These are phyloP conservation scores for Candida labiduridarum DNA, from an alignment of 1,139 yeast species.

Conservation along the genomic window DNA sequence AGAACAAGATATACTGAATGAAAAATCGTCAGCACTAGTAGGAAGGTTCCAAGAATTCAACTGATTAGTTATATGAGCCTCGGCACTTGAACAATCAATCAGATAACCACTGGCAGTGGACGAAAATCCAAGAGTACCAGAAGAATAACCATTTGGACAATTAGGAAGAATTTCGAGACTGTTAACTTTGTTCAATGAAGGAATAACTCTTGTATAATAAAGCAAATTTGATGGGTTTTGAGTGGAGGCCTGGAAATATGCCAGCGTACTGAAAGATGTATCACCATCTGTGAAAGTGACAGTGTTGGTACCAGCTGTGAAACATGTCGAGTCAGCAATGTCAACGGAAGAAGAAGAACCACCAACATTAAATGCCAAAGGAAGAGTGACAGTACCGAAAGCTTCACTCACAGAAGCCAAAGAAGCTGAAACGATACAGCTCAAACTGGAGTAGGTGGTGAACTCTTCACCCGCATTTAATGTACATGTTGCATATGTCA, in stretches of 20 bases:
- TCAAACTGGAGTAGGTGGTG: conserved; percentile 24
- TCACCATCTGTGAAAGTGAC: conserved; percentile 32
- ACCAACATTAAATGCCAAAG: conserved; percentile 32
- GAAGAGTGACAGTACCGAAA: conserved; percentile 22
- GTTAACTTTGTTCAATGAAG: conserved; percentile 15
- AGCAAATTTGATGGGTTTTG: background rate
- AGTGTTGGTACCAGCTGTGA: conserved; percentile 26
- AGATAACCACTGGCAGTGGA: conserved; percentile 2
- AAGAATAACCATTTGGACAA: conserved; percentile 27
- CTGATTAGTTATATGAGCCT: conserved; percentile 23
- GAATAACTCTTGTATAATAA: background rate
- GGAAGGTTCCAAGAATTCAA: conserved; percentile 28
- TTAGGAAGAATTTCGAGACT: conserved; percentile 24
- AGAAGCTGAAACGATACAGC: conserved; percentile 23
- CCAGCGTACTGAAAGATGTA: conserved; percentile 20
- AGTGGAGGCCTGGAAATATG: conserved; percentile 15
- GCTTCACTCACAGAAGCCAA: conserved; percentile 9
- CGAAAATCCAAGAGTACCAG: conserved; percentile 27
- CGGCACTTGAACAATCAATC: conserved; percentile 27
- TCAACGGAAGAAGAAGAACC: conserved; percentile 23
- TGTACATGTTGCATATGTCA: conserved; percentile 29
- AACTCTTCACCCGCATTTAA: conserved; percentile 24
- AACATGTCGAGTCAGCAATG: conserved; percentile 22
- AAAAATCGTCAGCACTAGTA: conserved; percentile 9
- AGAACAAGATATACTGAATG: conserved; percentile 20